phyloP scores from a whole-genome alignment of 139 green algal species.

The Chlamydomonas asymmetrica region DNA sequence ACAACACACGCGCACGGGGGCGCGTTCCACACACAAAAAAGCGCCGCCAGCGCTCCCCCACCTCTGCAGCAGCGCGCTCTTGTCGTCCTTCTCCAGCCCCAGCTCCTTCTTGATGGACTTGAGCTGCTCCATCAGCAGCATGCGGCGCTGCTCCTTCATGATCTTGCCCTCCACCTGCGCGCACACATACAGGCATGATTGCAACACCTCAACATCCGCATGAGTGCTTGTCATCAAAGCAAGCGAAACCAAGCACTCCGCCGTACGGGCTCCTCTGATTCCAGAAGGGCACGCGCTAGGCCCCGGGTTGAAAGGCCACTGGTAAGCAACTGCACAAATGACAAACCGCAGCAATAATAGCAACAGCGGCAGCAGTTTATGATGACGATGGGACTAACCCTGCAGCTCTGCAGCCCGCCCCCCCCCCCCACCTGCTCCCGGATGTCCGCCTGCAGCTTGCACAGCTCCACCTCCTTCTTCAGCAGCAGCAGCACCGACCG shows the following conservation, averaged over 20 bases:
- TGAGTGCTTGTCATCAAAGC: no score
- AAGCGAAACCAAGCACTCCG: no score
- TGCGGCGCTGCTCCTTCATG: constrained; percentile 90
- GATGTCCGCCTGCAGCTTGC: constrained; percentile 90
- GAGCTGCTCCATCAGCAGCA: constrained; percentile 98
- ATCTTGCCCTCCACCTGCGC: constrained; percentile 96
- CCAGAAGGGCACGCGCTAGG: no score
- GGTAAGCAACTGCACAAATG: no score
- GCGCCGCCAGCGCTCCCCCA: no score
- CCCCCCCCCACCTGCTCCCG: constrained; percentile 66
- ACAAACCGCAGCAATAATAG: no score
- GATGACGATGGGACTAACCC: background rate
- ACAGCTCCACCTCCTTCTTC: constrained; percentile 98
- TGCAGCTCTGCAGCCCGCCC: background rate
- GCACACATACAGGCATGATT: no score
- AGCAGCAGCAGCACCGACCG: constrained; percentile 78
- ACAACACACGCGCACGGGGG: no score
- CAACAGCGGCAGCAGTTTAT: no score
- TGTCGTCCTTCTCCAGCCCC: constrained; percentile 97
- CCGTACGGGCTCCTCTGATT: no score
- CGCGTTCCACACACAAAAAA: background rate
- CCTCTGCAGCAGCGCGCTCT: constrained; percentile 86
- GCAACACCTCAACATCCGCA: no score
- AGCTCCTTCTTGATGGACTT: constrained; percentile 97
- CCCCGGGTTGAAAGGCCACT: no score